Evolutionary conservation across 768 basidiomycete species (phyloP).

Genomic region (Hericium alpestre): DNA sequence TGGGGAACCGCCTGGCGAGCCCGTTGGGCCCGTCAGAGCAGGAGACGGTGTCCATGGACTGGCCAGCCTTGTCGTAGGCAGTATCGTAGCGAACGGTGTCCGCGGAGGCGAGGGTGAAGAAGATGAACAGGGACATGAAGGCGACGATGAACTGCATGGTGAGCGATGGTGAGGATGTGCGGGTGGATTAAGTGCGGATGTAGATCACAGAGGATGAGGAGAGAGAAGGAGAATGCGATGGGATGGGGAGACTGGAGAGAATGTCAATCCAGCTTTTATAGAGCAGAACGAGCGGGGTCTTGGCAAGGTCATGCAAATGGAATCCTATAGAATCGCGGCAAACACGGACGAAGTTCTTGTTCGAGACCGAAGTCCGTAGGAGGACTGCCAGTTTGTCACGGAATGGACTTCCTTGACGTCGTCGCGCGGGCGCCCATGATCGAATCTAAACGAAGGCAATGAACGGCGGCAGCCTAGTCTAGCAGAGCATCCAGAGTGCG

Average conservation of each 20-base stretch:
- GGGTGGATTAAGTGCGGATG: background rate
- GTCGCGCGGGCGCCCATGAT: background rate
- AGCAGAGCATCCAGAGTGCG: no score
- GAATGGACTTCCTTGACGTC: background rate
- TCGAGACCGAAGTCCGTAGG: background rate
- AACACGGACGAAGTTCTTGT: no score
- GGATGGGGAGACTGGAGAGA: background rate
- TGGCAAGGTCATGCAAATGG: background rate
- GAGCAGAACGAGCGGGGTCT: background rate
- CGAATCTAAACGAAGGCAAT: background rate
- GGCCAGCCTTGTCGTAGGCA: slow-evolving; percentile 2
- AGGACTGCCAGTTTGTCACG: background rate
- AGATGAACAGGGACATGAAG: background rate
- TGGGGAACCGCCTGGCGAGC: slow-evolving; percentile 9
- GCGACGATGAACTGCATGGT: background rate
- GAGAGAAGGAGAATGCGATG: background rate
- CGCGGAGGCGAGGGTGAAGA: background rate
- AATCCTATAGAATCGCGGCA: background rate
- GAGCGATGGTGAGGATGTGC: background rate
- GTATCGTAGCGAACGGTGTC: slow-evolving; percentile 1
- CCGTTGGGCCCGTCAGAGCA: slow-evolving; percentile 17
- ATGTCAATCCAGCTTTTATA: background rate
- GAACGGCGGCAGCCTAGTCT: background rate
- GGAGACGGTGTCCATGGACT: slow-evolving; percentile 6
- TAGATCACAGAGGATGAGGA: background rate